These are phyloP conservation scores for Boletus vermiculosoides DNA, from an alignment of 768 basidiomycete species.

Conservation along the genomic window DNA sequence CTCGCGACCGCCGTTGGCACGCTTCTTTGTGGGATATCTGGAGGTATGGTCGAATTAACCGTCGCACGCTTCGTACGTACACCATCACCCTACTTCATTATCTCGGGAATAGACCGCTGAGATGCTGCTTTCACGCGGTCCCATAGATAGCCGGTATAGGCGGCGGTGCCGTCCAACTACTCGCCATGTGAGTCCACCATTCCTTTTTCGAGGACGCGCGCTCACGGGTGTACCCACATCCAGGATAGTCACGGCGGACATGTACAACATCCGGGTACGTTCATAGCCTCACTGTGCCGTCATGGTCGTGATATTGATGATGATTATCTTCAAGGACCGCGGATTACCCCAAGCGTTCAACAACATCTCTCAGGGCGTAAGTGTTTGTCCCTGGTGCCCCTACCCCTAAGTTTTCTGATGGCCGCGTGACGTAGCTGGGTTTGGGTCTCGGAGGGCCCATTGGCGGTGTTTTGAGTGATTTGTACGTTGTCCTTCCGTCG, in stretches of 20 bases:
- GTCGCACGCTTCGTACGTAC: conserved; percentile 64
- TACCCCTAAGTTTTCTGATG: neutral
- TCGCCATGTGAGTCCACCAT: conserved; percentile 15
- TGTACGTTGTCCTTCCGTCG: conserved; percentile 8
- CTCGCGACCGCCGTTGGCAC: conserved; percentile 59
- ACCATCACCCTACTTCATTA: neutral
- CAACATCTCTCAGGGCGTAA: conserved; percentile 16
- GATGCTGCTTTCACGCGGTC: neutral
- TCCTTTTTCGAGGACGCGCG: neutral
- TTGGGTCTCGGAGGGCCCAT: conserved; percentile 25
- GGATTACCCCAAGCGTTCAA: conserved; percentile 47
- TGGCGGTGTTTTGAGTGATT: conserved; percentile 20
- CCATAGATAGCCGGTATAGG: conserved; percentile 23
- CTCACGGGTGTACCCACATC: neutral
- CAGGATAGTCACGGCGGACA: conserved; percentile 25
- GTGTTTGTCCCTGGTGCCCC: neutral
- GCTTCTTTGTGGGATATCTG: conserved; percentile 54
- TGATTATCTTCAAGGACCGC: neutral
- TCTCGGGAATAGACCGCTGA: neutral
- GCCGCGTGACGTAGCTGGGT: conserved; percentile 14
- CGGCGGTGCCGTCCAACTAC: conserved; percentile 20
- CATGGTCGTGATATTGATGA: neutral
- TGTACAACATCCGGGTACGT: conserved; percentile 21
- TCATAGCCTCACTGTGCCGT: neutral
- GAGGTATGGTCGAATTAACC: conserved; percentile 62